phyloP scores from a whole-genome alignment of 345 rosid genomes.

The Brassica nigra region DNA sequence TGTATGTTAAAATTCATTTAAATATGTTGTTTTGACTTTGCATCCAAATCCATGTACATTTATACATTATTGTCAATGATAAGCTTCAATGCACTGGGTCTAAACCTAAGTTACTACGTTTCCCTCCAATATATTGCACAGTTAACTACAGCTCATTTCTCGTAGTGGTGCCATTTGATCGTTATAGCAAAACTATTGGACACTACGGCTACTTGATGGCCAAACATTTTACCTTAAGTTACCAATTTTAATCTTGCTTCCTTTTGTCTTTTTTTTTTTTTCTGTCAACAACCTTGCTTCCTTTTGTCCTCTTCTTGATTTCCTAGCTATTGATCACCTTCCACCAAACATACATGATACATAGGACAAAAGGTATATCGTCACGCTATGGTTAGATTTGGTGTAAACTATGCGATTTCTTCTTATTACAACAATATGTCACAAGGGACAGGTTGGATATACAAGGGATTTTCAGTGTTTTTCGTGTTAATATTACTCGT shows the following conservation, averaged over 20 bases:
- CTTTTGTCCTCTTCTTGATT: slow-evolving; percentile 23
- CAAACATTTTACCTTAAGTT: neutral
- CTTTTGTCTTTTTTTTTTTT: slow-evolving; percentile 8
- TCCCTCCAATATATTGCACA: neutral
- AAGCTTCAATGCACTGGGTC: slow-evolving; percentile 6
- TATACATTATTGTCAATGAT: neutral
- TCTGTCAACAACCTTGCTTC: neutral
- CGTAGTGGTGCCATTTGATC: neutral
- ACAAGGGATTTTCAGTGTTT: slow-evolving; percentile 27
- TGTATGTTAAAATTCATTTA: neutral
- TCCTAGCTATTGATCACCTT: neutral
- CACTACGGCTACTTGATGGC: slow-evolving; percentile 18
- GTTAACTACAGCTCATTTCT: slow-evolving; percentile 15
- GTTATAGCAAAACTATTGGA: slow-evolving; percentile 19
- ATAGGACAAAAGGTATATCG: slow-evolving; percentile 10
- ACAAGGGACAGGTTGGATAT: slow-evolving; percentile 32
- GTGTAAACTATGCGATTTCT: slow-evolving; percentile 22
- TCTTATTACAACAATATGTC: slow-evolving; percentile 18
- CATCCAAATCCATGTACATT: neutral
- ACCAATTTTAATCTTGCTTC: neutral
- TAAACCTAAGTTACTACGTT: neutral
- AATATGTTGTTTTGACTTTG: neutral
- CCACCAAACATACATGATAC: slow-evolving; percentile 19
- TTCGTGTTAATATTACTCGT: slow-evolving; percentile 19
- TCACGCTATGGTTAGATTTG: slow-evolving; percentile 12